phyloP scores from a whole-genome alignment of 2,329 filamentous ascomycete genomes.

The Aspergillus aculeatus region DNA sequence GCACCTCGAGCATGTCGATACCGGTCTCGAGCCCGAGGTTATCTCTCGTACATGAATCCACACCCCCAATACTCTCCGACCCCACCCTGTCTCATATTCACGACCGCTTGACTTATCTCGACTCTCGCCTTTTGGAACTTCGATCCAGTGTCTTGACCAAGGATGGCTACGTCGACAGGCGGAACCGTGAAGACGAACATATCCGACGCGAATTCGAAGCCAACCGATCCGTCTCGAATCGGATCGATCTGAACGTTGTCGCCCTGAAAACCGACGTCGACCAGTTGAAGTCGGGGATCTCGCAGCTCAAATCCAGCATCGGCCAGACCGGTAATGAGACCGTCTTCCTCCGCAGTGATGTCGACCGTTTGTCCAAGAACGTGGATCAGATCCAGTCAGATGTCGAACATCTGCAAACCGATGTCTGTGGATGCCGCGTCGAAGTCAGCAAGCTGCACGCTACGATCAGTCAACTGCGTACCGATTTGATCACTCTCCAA shows the following conservation, averaged over 20 bases:
- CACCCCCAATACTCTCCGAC: constrained; percentile 36
- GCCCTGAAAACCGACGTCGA: constrained; percentile 37
- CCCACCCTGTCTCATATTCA: constrained; percentile 37
- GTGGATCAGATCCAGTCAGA: constrained; percentile 38
- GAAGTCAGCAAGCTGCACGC: constrained; percentile 40
- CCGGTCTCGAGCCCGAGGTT: constrained; percentile 37
- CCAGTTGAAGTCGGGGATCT: constrained; percentile 36
- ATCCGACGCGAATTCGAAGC: constrained; percentile 41
- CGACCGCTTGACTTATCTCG: constrained; percentile 40
- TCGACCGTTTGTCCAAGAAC: constrained; percentile 39
- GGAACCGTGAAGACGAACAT: constrained; percentile 41
- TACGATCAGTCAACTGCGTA: constrained; percentile 37
- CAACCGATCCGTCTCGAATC: constrained; percentile 33
- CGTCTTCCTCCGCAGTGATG: constrained; percentile 36
- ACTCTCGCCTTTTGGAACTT: constrained; percentile 39
- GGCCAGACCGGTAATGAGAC: constrained; percentile 35
- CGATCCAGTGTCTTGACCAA: constrained; percentile 39
- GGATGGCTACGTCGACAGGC: constrained; percentile 40
- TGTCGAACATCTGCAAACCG: constrained; percentile 34
- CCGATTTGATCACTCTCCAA: constrained; percentile 36
- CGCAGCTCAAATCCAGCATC: constrained; percentile 35
- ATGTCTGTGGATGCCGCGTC: constrained; percentile 34
- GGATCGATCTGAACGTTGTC: constrained; percentile 38
- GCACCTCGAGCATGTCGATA: constrained; percentile 39
- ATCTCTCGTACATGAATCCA: constrained; percentile 35